Evolutionary conservation across 805 yeast species (phyloP).

Genomic region (Metschnikowia vanudenii): DNA sequence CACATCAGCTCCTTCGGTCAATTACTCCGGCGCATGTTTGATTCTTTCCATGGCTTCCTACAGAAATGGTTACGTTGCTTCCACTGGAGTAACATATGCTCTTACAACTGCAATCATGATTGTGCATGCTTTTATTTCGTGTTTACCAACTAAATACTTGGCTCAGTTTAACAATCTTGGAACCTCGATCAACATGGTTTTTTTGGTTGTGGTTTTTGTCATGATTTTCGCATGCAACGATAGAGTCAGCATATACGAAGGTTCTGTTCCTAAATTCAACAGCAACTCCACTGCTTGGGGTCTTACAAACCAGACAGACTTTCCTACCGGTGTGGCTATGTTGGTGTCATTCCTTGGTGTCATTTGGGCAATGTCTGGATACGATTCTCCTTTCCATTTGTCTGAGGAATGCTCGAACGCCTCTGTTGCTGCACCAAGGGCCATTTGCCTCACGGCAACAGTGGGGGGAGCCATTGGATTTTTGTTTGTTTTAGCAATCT

Average conservation of each 20-base stretch:
- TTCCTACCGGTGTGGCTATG: slow-evolving; percentile 60
- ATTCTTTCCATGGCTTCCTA: slow-evolving; percentile 50
- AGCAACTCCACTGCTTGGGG: slow-evolving; percentile 51
- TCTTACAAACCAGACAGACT: slow-evolving; percentile 56
- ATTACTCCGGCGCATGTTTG: slow-evolving; percentile 55
- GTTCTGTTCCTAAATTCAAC: slow-evolving; percentile 47
- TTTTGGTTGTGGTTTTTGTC: slow-evolving; percentile 51
- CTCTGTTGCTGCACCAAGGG: slow-evolving; percentile 61
- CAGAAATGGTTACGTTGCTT: slow-evolving; percentile 37
- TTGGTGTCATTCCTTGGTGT: slow-evolving; percentile 59
- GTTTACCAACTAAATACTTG: slow-evolving; percentile 53
- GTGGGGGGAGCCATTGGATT: slow-evolving; percentile 58
- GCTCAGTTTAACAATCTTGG: slow-evolving; percentile 52
- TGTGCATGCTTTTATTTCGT: slow-evolving; percentile 46
- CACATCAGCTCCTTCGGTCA: slow-evolving; percentile 61
- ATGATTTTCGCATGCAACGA: slow-evolving; percentile 54
- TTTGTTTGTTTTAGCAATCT: slow-evolving; percentile 56
- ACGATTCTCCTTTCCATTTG: slow-evolving; percentile 71
- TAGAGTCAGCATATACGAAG: slow-evolving; percentile 32
- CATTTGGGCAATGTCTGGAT: slow-evolving; percentile 73
- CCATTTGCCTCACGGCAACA: slow-evolving; percentile 57
- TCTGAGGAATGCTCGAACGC: slow-evolving; percentile 74
- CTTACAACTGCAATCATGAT: slow-evolving; percentile 52
- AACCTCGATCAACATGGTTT: slow-evolving; percentile 47
- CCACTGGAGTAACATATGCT: slow-evolving; percentile 51